A percentile compares a stretch with the other conserved stretches of the same genome.
These are phyloP conservation scores for Crithidia expoeki DNA, from an alignment of 208 protist genomes.

Conservation along the genomic window DNA sequence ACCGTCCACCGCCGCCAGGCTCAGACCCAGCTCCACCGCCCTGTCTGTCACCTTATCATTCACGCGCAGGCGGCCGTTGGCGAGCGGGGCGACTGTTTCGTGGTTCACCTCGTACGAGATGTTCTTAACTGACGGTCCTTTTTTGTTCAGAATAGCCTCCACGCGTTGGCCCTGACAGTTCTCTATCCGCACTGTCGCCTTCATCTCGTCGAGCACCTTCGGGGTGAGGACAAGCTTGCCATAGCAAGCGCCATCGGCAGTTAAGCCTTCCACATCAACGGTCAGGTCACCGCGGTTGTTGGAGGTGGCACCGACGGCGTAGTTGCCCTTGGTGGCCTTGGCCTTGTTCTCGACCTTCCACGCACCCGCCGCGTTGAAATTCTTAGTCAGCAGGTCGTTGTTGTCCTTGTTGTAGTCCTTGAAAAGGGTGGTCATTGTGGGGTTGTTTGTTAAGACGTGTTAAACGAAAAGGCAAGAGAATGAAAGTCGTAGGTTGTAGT, in stretches of 20 bases:
- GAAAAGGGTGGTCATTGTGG: slow-evolving; percentile 36
- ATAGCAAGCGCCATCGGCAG: slow-evolving; percentile 29
- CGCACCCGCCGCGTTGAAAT: slow-evolving; percentile 40
- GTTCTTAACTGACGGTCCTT: slow-evolving; percentile 42
- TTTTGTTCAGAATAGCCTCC: slow-evolving; percentile 45
- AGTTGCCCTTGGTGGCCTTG: slow-evolving; percentile 53
- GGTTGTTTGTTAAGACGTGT: too few relatives aligned
- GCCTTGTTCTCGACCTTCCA: slow-evolving; percentile 83
- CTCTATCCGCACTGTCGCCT: slow-evolving; percentile 44
- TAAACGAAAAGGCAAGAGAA: too few relatives aligned
- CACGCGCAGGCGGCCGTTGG: slow-evolving; percentile 36
- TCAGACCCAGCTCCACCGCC: slow-evolving; percentile 54
- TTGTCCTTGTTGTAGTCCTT: slow-evolving; percentile 80
- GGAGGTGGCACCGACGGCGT: slow-evolving; percentile 55
- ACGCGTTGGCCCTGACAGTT: slow-evolving; percentile 50
- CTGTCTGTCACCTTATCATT: slow-evolving; percentile 69
- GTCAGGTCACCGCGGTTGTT: slow-evolving; percentile 41
- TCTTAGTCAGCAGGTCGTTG: slow-evolving; percentile 74
- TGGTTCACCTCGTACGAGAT: slow-evolving; percentile 50
- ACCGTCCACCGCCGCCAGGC: slow-evolving; percentile 38
- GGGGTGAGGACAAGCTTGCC: slow-evolving; percentile 58
- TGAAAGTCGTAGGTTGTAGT: too few relatives aligned
- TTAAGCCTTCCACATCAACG: slow-evolving; percentile 55
- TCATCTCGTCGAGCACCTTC: slow-evolving; percentile 27
- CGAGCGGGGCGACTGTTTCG: slow-evolving; percentile 28